Evolutionary conservation across 1,284 basidiomycete genomes (phyloP), one percentile per base, ranked within the genome.

Genomic region (Marasmius oreades): DNA sequence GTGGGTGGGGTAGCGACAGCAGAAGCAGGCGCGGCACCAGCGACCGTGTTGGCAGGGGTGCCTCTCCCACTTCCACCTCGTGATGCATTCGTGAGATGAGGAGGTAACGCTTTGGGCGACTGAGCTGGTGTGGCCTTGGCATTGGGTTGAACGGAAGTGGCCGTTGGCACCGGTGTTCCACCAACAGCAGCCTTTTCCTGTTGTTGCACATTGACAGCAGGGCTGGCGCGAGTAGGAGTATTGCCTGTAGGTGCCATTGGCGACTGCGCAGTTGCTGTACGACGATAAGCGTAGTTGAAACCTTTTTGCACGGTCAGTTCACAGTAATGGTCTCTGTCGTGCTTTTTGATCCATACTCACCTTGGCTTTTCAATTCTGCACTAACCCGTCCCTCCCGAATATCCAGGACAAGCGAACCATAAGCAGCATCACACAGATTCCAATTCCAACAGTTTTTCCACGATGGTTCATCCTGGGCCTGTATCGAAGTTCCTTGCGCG

Each of bases 361-460:
- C 96, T 78, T 95, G 92, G 65, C 90, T 92, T 71, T 91, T 94
- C 63, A 95, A 81, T 70, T 98, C 95, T 0, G 91, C 90, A 59
- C 91, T 93, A 44, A 99, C 85, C 44, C 96, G 80, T 1, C 95
- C 95, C 59, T 98, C 95, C 62, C 88, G 88, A 64, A 99, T 77
- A 62, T 96, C 93, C 47, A 99, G 76, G 1, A 98, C 76, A 42
- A 99, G 80, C 16, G 85, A 86, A 1, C 96, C 97, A 62, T 91
- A 96, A 1, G 92, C 89, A 7, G 95, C 96, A 67, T 99, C 96
- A 58, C 95, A 94, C 42, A 97, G 74, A 66, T 96, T 95, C 95
- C 95, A 98, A 72, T 98, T 95, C 96, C 96, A 99, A 66, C 91
- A 94, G 70, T 95, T 98, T 74, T 94, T 98, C 96, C 95, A 98